Base-by-base conservation (phyloP, 2,329 filamentous ascomycete genomes). In the Saccharata proteae region DNA sequence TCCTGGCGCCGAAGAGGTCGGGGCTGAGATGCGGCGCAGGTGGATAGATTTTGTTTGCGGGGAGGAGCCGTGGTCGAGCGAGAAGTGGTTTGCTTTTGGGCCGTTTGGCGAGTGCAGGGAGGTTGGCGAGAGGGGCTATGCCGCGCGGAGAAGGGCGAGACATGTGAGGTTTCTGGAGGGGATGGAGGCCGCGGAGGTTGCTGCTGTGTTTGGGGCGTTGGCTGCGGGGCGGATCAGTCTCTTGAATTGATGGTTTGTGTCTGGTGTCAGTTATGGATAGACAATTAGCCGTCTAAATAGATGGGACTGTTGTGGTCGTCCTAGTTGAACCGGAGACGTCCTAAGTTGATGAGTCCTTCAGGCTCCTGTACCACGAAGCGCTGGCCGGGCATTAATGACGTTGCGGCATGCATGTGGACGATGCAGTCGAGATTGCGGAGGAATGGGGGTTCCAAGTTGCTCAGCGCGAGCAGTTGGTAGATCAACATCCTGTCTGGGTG, bases 141-240 rank as follows among this genome's bases (percentile, higher is more conserved):
- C 49, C 13, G 39, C 38, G 20, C 46, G 56, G 32, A 47, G 57
- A 30, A 45, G 56, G 25, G 42, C 47, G 14, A 37, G 43, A 32
- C 47, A 54, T 34, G 41, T 54, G 11, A 41, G 49, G 19, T 30
- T 41, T 12, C 44, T 58, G 16, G 42, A 43, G 25, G 43, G 49
- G 22, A 49, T 51, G 29, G 49, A 50, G 1, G 36, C 38, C 11
- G 38, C 34, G 12, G 45, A 47, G 12, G 49, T 55, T 36, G 42
- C 49, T 34, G 49, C 43, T 4, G 49, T 54, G 29, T 38, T 47
- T 23, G 48, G 39, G 30, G 48, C 42, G 12, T 43, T 58, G 34
- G 53, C 52, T 6, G 55, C 50, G 11, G 61, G 60, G 4, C 55
- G 54, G 26, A 58, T 63, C 16, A 64, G 56, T 38, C 40, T 64